Base-by-base conservation (phyloP, 768 basidiomycete genomes). In the Tricholoma sp. region DNA sequence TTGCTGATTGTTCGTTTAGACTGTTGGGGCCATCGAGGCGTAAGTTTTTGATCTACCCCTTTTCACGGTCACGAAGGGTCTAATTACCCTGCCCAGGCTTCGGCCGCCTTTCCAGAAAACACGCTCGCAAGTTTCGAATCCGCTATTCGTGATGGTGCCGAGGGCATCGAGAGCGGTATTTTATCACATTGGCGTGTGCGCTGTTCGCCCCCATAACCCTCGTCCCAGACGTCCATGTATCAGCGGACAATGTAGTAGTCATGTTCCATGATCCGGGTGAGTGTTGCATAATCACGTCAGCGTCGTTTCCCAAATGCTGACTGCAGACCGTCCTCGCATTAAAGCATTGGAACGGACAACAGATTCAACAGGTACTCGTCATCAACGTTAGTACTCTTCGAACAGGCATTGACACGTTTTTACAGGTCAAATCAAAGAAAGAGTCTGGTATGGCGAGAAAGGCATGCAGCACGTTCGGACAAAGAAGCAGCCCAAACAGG, bases 141-240 rank as follows among this genome's bases (percentile, higher is more conserved):
- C 61, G 96, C 96, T 67, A 93, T 97, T 60, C 85, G 85, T 49
- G 94, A 97, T 75, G 96, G 96, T 59, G 89, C 94, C 47, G 94
- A 99, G 70, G 95, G 80, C 64, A 96, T 99, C 67, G 96, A 99
- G 82, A 94, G 91, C 71, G 95, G 96, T 97, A 94, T 75, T 84
- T 74, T 76, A 61, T 64, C 60, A 52, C 55, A 55, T 64, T 61
- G 68, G 66, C 69, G 64, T 68, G 71, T 70, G 54, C 64, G 65
- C 69, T 74, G 59, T 61, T 62, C 64, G 61, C 60, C 72, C 72
- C 78, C 74, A 85, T 78, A 86, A 83, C 70, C 68, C 64, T 66
- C 65, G 74, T 74, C 70, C 64, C 83, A 96, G 95, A 97, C 83
- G 93, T 98, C 66, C 95, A 98, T 72, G 88, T 96, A 65, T 92